phyloP scores from a whole-genome alignment of 495 filamentous ascomycete genomes.

The Margaritispora aquatica region DNA sequence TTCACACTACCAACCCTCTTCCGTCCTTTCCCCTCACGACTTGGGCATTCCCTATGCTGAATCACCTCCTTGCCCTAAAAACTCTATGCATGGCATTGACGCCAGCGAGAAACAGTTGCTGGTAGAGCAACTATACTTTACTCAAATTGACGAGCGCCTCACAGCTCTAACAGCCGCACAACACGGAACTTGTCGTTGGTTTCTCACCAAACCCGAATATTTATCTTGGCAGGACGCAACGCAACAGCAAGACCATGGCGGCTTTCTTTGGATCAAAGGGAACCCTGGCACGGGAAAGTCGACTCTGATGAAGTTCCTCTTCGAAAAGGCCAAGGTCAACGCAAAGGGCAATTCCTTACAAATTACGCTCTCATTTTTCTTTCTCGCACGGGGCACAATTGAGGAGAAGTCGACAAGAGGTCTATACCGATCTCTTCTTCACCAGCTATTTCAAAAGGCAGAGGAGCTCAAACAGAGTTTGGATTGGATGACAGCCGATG shows the following conservation, averaged over 20 bases:
- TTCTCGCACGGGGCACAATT: slow-evolving; percentile 30
- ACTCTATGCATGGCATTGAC: slow-evolving; percentile 12
- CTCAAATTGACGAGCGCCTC: slow-evolving; percentile 28
- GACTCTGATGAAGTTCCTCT: slow-evolving; percentile 35
- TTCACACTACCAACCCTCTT: slow-evolving; percentile 9
- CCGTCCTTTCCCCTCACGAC: slow-evolving; percentile 10
- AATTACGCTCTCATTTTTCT: slow-evolving; percentile 33
- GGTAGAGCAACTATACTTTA: slow-evolving; percentile 21
- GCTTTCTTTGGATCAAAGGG: slow-evolving; percentile 36
- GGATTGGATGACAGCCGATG: slow-evolving; percentile 15
- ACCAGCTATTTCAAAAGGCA: slow-evolving; percentile 27
- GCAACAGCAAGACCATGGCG: slow-evolving; percentile 26
- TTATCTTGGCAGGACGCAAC: slow-evolving; percentile 27
- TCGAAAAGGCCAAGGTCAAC: slow-evolving; percentile 15
- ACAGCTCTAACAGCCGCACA: slow-evolving; percentile 24
- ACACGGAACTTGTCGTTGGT: slow-evolving; percentile 30
- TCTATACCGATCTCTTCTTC: slow-evolving; percentile 28
- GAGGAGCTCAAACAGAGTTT: slow-evolving; percentile 15
- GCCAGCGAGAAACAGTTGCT: slow-evolving; percentile 15
- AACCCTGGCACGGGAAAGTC: slow-evolving; percentile 39
- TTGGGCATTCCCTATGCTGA: slow-evolving; percentile 10
- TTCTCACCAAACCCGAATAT: slow-evolving; percentile 27
- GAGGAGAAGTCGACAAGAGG: slow-evolving; percentile 29
- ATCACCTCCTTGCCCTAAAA: slow-evolving; percentile 5
- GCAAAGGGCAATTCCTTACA: slow-evolving; percentile 12